These are phyloP conservation scores for Pseudomassariella vexata DNA, from an alignment of 2,329 filamentous ascomycete genomes.

Conservation along the genomic window DNA sequence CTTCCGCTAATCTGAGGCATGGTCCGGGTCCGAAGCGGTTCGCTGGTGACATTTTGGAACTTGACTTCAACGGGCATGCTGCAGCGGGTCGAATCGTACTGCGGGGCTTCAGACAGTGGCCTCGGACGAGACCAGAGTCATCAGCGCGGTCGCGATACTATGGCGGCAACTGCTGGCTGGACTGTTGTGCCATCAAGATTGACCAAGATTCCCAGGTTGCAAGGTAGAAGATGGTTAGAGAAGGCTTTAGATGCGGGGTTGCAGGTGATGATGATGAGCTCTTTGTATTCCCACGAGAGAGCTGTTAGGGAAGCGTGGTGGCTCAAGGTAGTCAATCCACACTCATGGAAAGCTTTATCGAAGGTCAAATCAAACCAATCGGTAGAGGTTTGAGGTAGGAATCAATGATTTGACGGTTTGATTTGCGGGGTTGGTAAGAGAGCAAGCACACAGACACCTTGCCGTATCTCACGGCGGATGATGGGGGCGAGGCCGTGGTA, in stretches of 20 bases:
- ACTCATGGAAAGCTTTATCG: not conserved
- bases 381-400: not conserved
- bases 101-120: slow-evolving; percentile 39
- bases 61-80: slow-evolving; percentile 33
- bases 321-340: not conserved
- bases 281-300: not conserved
- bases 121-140: slow-evolving; percentile 46
- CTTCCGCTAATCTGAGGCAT: slow-evolving; percentile 31
- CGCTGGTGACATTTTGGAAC: slow-evolving; percentile 37
- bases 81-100: slow-evolving; percentile 31
- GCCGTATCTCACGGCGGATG: no score
- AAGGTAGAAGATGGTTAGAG: no score
- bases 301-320: not conserved
- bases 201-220: slow-evolving; percentile 18
- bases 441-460: no score
- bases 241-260: not conserved
- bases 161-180: slow-evolving; percentile 37
- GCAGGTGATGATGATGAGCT: not conserved
- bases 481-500: no score
- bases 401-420: not conserved
- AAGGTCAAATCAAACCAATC: slow-evolving; percentile 1
- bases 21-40: slow-evolving; percentile 32
- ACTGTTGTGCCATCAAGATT: slow-evolving; percentile 50
- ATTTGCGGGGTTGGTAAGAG: slow-evolving; percentile 3
- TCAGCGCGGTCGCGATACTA: slow-evolving; percentile 55